Evolutionary conservation across 2,329 filamentous ascomycete genomes (phyloP).

Genomic region (Botryotinia globosa): DNA sequence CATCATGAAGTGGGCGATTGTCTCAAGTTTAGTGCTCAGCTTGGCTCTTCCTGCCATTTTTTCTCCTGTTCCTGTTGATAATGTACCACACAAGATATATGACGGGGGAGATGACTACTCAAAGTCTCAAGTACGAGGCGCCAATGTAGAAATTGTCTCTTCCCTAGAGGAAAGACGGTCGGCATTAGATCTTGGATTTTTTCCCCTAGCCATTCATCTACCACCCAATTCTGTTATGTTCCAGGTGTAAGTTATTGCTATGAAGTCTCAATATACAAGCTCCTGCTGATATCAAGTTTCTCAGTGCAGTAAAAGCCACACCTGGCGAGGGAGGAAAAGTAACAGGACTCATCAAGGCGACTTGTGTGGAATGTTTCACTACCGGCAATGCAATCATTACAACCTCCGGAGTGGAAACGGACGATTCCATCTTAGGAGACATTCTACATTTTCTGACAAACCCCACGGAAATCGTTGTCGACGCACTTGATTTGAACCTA

Average conservation of each 20-base stretch:
- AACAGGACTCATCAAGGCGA: not conserved
- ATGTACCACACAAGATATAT: not conserved
- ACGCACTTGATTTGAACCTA: slow-evolving; percentile 22
- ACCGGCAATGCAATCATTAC: slow-evolving; percentile 8
- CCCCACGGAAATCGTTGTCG: slow-evolving; percentile 10
- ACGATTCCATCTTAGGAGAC: not conserved
- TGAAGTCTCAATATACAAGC: not conserved
- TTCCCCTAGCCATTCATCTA: not conserved
- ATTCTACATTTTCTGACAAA: not conserved
- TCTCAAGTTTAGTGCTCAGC: not conserved
- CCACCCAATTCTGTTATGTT: not conserved
- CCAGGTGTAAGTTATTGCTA: not conserved
- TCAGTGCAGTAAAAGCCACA: not conserved
- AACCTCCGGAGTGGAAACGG: slow-evolving; percentile 1
- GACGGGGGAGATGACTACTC: not conserved
- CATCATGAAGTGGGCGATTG: not conserved
- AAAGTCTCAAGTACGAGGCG: not conserved
- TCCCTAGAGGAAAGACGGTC: not conserved
- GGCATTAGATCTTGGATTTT: not conserved
- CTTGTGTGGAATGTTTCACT: slow-evolving; percentile 14
- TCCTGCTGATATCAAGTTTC: not conserved
- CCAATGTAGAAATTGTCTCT: not conserved
- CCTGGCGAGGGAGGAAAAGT: not conserved
- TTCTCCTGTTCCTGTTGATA: not conserved
- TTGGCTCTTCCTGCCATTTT: not conserved